phyloP scores from a whole-genome alignment of 2,329 filamentous ascomycete species.

The Exophiala mesophila region DNA sequence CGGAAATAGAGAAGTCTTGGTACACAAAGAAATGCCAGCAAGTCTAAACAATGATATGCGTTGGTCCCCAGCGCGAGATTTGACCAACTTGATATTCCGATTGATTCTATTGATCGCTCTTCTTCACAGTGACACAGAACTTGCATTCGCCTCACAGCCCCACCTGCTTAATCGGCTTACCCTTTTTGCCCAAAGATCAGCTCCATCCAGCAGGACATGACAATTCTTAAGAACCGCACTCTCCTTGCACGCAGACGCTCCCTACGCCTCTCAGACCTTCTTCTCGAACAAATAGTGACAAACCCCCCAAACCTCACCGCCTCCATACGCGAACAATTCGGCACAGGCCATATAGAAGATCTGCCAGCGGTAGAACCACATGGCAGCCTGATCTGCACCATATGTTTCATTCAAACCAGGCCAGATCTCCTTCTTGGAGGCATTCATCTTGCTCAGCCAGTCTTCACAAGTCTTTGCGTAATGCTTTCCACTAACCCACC shows the following conservation, averaged over 20 bases:
- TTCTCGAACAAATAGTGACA: constrained; percentile 65
- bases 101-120: too few relatives aligned
- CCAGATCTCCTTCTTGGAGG: constrained; percentile 58
- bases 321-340: constrained; percentile 62
- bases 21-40: too few relatives aligned
- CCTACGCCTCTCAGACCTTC: constrained; percentile 22
- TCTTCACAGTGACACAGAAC: too few relatives aligned
- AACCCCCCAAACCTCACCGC: constrained; percentile 64
- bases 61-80: too few relatives aligned
- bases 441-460: constrained; percentile 31
- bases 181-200: too few relatives aligned
- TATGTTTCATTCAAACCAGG: constrained; percentile 62
- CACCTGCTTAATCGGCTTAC: too few relatives aligned
- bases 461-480: constrained; percentile 66
- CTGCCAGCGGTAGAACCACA: constrained; percentile 67
- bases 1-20: too few relatives aligned
- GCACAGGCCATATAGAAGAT: constrained; percentile 69
- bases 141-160: too few relatives aligned
- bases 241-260: not conserved
- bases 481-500: constrained; percentile 66
- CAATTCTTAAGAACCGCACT: constrained; percentile 1
- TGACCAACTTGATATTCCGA: too few relatives aligned
- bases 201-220: not conserved
- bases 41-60: too few relatives aligned
- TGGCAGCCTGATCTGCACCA: constrained; percentile 53